Evolutionary conservation across 352 stramenopile species (phyloP).

Genomic region (Phytopythium sindhum): DNA sequence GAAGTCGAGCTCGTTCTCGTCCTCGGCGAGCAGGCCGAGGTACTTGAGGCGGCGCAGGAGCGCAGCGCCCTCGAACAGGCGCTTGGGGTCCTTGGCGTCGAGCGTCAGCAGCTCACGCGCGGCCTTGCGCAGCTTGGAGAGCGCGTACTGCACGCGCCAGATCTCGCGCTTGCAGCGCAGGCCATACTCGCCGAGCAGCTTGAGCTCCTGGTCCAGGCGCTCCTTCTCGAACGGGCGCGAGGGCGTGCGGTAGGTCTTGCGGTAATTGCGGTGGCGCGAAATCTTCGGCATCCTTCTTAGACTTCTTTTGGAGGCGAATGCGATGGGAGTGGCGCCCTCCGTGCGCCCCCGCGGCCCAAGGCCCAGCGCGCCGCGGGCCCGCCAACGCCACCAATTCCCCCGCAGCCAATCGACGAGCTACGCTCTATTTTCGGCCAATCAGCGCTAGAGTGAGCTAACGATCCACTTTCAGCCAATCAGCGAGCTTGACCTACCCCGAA

Average conservation of each 20-base stretch:
- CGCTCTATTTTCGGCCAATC: slow-evolving; percentile 14
- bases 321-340: slow-evolving; percentile 47
- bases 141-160: slow-evolving; percentile 98
- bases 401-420: slow-evolving; percentile 25
- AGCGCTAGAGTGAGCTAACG: no score
- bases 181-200: slow-evolving; percentile 98
- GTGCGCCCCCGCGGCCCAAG: background rate
- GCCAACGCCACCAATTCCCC: slow-evolving; percentile 44
- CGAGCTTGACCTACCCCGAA: background rate
- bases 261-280: slow-evolving; percentile 90
- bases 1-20: slow-evolving; percentile 98
- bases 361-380: slow-evolving; percentile 12
- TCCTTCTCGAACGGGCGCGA: slow-evolving; percentile 99
- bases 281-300: slow-evolving; percentile 81
- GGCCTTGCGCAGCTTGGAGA: slow-evolving; percentile 99
- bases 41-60: slow-evolving; percentile 96
- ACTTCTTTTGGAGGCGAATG: slow-evolving; percentile 73
- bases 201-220: slow-evolving; percentile 98
- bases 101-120: slow-evolving; percentile 98
- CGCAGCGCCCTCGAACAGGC: slow-evolving; percentile 97
- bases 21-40: slow-evolving; percentile 96
- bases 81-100: slow-evolving; percentile 97
- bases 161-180: slow-evolving; percentile 99
- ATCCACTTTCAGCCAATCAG: background rate
- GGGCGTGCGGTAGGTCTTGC: slow-evolving; percentile 98